Percentiles rank a stretch among this genome's conserved stretches.
phyloP scores from a whole-genome alignment of 805 yeast genomes.

The Starmerella roubikii region DNA sequence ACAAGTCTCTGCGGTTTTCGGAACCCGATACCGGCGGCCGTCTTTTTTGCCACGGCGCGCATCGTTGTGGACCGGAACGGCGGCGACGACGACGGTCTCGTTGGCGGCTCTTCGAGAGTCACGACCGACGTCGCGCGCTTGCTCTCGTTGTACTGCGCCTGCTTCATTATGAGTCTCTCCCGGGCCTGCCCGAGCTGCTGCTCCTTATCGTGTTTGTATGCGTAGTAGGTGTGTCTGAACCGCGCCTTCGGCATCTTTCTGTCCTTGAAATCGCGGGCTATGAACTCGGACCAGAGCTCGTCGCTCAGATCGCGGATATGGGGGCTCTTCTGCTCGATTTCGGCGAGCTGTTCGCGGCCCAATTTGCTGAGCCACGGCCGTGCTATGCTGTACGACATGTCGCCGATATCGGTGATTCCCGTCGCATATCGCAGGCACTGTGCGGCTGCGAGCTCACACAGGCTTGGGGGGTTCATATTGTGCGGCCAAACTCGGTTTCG shows the following conservation, averaged over 20 bases:
- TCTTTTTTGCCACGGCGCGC: slow-evolving; percentile 19
- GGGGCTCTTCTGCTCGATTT: slow-evolving; percentile 24
- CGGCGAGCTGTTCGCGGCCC: slow-evolving; percentile 25
- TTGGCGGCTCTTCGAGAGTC: slow-evolving; percentile 13
- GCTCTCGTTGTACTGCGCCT: slow-evolving; percentile 21
- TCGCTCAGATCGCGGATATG: slow-evolving; percentile 23
- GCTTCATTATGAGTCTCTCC: slow-evolving; percentile 24
- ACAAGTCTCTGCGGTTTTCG: too few species aligned
- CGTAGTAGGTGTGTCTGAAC: slow-evolving; percentile 22
- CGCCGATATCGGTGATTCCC: slow-evolving; percentile 28
- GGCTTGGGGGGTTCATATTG: too few species aligned
- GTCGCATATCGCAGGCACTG: slow-evolving; percentile 17
- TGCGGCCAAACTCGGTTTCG: too few species aligned
- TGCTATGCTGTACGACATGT: slow-evolving; percentile 27
- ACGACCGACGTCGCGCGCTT: slow-evolving; percentile 20
- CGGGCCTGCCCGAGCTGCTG: slow-evolving; percentile 35
- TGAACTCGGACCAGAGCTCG: slow-evolving; percentile 25
- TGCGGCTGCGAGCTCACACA: slow-evolving; percentile 15
- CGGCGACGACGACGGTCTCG: slow-evolving; percentile 3
- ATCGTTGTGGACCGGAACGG: slow-evolving; percentile 16
- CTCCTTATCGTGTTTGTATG: slow-evolving; percentile 29
- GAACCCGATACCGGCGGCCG: too few species aligned
- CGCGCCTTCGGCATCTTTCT: slow-evolving; percentile 22
- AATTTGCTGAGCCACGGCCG: slow-evolving; percentile 26
- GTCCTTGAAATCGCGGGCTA: slow-evolving; percentile 25